A percentile compares a stretch with the other conserved stretches of the same genome.
Conservation (phyloP, 148 eudicot species). For the Chenopodium quinoa region DNA sequence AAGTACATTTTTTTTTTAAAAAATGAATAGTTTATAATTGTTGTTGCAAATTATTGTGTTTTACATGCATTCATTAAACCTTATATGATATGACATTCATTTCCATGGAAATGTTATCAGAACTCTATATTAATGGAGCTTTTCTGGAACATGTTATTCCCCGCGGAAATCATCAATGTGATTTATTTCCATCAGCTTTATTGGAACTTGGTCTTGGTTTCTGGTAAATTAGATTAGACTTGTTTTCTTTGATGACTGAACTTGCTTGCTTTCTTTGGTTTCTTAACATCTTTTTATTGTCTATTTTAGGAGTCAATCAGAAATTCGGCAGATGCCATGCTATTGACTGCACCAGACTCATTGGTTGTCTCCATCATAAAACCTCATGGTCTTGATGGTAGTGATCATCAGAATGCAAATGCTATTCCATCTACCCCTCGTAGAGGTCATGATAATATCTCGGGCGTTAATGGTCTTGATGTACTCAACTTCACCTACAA, state of each 20-base stretch:
- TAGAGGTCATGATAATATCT: conserved; percentile 51
- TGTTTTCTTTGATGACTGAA: background rate
- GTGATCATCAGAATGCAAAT: conserved; percentile 41
- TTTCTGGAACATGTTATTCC: background rate
- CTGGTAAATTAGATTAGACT: background rate
- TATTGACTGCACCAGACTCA: conserved; percentile 80
- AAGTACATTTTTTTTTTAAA: background rate
- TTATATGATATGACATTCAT: background rate
- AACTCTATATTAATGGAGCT: background rate
- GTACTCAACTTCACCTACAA: conserved; percentile 82
- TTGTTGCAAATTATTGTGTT: background rate
- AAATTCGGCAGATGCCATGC: conserved; percentile 80
- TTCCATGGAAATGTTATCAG: background rate
- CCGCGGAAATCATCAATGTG: background rate
- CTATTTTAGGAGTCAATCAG: conserved; percentile 77
- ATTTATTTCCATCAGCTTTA: background rate
- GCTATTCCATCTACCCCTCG: conserved; percentile 53
- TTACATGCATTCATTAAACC: background rate
- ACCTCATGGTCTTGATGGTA: conserved; percentile 42
- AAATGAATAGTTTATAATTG: background rate
- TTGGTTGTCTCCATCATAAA: conserved; percentile 68
- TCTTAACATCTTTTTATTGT: conserved; percentile 3
- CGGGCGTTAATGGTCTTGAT: conserved; percentile 78
- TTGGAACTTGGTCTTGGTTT: background rate
- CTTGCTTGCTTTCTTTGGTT: conserved; percentile 9